phyloP scores from a whole-genome alignment of 495 filamentous ascomycete genomes.

The Xylaria longipes region DNA sequence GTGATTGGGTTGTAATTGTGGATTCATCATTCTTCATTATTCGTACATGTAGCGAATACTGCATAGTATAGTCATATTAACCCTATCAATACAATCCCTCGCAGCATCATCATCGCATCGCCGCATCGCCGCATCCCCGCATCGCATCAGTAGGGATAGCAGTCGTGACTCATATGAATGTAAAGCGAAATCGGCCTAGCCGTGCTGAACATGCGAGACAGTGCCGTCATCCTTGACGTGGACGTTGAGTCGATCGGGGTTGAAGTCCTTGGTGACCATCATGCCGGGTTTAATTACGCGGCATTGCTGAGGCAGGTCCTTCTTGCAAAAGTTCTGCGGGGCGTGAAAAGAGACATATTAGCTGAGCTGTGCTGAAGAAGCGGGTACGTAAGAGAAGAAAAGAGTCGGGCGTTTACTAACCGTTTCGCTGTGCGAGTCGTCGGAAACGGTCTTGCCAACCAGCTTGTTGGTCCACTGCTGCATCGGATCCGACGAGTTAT shows the following conservation, averaged over 20 bases:
- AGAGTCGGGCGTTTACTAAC: conserved; percentile 35
- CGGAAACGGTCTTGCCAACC: conserved; percentile 70
- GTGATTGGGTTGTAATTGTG: neutral
- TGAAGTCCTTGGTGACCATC: conserved; percentile 54
- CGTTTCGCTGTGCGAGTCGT: conserved; percentile 50
- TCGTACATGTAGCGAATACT: conserved; percentile 11
- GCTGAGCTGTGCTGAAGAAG: conserved; percentile 10
- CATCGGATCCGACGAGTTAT: conserved; percentile 58
- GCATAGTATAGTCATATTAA: neutral
- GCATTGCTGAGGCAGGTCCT: conserved; percentile 70
- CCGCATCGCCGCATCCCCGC: too few relatives aligned
- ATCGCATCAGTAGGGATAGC: neutral
- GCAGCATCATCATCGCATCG: neutral
- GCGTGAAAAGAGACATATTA: conserved; percentile 14
- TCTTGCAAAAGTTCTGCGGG: conserved; percentile 73
- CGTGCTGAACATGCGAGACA: conserved; percentile 71
- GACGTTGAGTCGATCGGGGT: conserved; percentile 66
- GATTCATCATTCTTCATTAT: conserved; percentile 21
- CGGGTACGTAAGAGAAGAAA: neutral
- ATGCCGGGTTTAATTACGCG: conserved; percentile 72
- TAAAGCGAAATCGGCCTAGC: conserved; percentile 40
- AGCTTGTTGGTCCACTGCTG: conserved; percentile 76
- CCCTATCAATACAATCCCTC: neutral
- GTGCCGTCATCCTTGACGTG: conserved; percentile 75
- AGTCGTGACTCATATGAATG: neutral